Conservation (phyloP, 768 basidiomycete genomes). For the Kwoniella botswanensis region DNA sequence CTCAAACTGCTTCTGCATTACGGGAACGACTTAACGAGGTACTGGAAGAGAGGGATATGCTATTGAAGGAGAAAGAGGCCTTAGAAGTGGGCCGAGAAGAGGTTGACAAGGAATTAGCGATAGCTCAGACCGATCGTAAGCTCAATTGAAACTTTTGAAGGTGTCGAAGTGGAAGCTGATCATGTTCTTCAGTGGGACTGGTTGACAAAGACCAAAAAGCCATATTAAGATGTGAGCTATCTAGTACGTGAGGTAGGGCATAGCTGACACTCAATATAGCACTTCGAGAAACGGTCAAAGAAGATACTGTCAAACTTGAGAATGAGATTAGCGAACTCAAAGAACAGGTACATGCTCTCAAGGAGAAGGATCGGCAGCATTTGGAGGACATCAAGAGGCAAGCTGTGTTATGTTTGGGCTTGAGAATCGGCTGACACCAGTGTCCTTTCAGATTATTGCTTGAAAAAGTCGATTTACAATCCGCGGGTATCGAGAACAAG, state of each 20-base stretch:
- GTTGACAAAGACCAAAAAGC: conserved; percentile 94
- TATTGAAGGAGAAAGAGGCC: conserved; percentile 72
- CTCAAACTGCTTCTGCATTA: conserved; percentile 10
- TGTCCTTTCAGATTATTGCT: too few relatives aligned
- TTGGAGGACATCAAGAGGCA: conserved; percentile 68
- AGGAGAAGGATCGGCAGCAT: conserved; percentile 87
- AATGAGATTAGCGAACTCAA: conserved; percentile 69
- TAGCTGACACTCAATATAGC: conserved; percentile 45
- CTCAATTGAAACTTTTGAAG: conserved; percentile 19
- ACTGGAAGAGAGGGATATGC: conserved; percentile 74
- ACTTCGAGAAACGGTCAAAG: conserved; percentile 83
- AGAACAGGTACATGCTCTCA: conserved; percentile 71
- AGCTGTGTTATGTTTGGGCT: too few relatives aligned
- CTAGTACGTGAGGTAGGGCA: neutral
- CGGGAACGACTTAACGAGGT: conserved; percentile 75
- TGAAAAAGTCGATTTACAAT: conserved; percentile 89
- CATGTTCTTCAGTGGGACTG: conserved; percentile 69
- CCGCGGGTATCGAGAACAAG: conserved; percentile 84
- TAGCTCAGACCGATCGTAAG: conserved; percentile 83
- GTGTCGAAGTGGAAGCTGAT: neutral
- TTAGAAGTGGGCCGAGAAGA: conserved; percentile 73
- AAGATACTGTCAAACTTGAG: conserved; percentile 80
- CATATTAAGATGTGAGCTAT: conserved; percentile 67
- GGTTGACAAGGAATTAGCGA: conserved; percentile 70
- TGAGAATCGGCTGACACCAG: too few relatives aligned